Evolutionary conservation across 2,329 filamentous ascomycete species (phyloP), one percentile per base, ranked within the genome.

Genomic region (Aspergillus sp.): DNA sequence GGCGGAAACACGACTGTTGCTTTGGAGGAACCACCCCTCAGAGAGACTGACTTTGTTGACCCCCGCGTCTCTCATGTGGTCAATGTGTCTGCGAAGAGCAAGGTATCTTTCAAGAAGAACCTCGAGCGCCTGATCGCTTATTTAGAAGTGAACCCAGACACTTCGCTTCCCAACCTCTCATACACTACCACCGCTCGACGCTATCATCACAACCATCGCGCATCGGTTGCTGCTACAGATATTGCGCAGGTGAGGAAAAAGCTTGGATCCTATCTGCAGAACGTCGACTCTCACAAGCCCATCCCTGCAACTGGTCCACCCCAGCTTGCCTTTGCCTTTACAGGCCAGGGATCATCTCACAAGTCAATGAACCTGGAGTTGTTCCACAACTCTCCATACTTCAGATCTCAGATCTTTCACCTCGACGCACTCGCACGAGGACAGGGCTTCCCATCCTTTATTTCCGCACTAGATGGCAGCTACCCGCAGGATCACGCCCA

Each of bases 1-100:
- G 89, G 89, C 64, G 89, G 89, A 22, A 91, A 91, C 75, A 88
- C 87, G 0, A 83, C 85, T 9, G 69, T 90, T 19, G 72, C 89
- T 2, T 68, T 90, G 1, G 85, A 89, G 69, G 87, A 89, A 51
- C 83, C 80, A 0, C 85, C 85, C 3, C 70, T 68, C 41, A 70
- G 68, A 3, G 64, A 68, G 7, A 38, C 30, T 11, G 41, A 31
- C 7, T 38, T 11, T n/a, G 31, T 51, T 9, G 86, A 89, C 65
- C 79, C 54, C 3, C 63, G 87, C 23, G 76, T 72, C 11, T 78
- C 79, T 1, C 84, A 89, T 59, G 73, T 87, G 17, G 77, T 90
- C 46, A 79, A 84, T 0, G 72, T 89, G 0, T 83, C 82, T 8
- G 86, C 86, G n/a, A 86, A 89, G 78, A 72, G 66, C 46, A 64